Evolutionary conservation across 306 rosid genomes (phyloP), one percentile per base, ranked within the genome.

Genomic region (Ceratonia siliqua): DNA sequence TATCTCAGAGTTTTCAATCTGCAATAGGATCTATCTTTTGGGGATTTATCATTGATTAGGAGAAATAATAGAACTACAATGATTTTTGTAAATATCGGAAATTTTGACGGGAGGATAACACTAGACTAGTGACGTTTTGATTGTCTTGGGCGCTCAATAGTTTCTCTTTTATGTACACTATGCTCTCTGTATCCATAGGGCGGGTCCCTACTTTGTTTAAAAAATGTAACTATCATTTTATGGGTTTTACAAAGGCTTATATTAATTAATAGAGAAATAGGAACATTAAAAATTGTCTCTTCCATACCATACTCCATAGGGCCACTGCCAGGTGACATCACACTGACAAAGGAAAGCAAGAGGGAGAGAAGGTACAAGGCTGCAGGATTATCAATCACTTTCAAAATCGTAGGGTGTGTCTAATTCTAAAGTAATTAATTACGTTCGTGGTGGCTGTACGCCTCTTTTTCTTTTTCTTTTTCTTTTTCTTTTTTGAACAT

Each of bases 51-150:
- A 63, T 57, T 68, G 76, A 71, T 55, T 75, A 42, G 69, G 68
- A 68, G 68, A 22, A 22, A 78, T 71, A 33, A 64, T 41, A 65
- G 74, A 66, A 50, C 76, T 9, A 20, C 61, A 72, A 63, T 18
- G 42, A 28, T 22, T 46, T 39, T 68, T 84, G 89, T 82, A 80
- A 87, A 87, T 82, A 72, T 73, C 28, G 41, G 69, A 74, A 69
- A 69, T 68, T 75, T 80, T 82, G 84, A 73, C 75, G 59, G 55
- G 74, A 75, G 74, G 70, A 42, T 56, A 33, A 63, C 71, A 65
- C 69, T 50, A 46, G 70, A 38, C 50, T 66, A 35, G 73, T 54
- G 72, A 49, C 46, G 41, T 32, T 39, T 62, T 75, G 42, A 63
- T 62, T 74, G 48, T 78, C 53, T 69, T 55, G 21, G 28, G 48